Evolutionary conservation across 768 basidiomycete genomes (phyloP).

Genomic region (Rhodotorula graminis): DNA sequence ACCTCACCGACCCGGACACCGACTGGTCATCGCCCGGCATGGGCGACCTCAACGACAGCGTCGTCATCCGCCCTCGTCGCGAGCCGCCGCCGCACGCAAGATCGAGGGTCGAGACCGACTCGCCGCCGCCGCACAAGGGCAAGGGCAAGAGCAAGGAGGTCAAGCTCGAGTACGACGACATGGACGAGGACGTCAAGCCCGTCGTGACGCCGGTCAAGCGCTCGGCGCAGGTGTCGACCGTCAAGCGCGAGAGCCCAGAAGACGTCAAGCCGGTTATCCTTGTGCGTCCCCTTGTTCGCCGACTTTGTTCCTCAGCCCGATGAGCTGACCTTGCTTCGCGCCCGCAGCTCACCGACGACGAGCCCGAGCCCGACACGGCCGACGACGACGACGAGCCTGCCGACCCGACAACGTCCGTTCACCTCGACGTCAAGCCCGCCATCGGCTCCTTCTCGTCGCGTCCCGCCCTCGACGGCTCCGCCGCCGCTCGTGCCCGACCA

Average conservation of each 20-base stretch:
- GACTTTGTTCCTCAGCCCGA: neutral
- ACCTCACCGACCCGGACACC: neutral
- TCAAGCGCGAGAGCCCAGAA: neutral
- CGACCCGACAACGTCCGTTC: neutral
- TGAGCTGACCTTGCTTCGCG: neutral
- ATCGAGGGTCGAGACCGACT: neutral
- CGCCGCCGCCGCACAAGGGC: neutral
- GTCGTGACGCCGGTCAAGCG: neutral
- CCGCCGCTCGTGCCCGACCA: too few relatives aligned
- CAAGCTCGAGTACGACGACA: neutral
- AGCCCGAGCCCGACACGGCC: neutral
- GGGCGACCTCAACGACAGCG: conserved; percentile 1
- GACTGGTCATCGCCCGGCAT: conserved; percentile 21
- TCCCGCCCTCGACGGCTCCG: neutral
- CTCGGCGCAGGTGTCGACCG: too few relatives aligned
- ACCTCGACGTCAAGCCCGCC: neutral
- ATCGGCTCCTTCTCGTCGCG: neutral
- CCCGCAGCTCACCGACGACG: neutral
- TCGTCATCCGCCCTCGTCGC: neutral
- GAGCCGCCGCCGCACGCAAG: neutral
- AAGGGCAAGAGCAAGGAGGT: neutral
- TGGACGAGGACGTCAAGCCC: conserved; percentile 13
- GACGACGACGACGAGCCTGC: neutral
- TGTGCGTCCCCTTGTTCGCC: neutral
- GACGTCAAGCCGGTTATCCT: conserved; percentile 5